These are phyloP conservation scores for Vanrija pseudolonga DNA, from an alignment of 1,284 basidiomycete species.

Conservation along the genomic window DNA sequence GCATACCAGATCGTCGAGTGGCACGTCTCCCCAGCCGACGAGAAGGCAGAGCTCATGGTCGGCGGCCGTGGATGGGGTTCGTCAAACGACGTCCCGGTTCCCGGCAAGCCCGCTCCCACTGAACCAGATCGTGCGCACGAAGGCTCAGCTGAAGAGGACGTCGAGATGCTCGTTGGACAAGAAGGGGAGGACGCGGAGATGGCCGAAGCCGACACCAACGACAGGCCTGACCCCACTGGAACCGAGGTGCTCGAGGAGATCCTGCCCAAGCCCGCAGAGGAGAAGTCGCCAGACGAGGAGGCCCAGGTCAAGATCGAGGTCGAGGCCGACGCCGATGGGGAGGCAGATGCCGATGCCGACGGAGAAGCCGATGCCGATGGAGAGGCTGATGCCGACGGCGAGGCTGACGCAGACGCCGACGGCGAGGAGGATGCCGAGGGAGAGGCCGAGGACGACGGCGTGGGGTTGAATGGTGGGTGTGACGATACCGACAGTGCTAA, in stretches of 20 bases:
- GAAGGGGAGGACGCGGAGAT: conserved; percentile 20
- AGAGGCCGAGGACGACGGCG: conserved; percentile 32
- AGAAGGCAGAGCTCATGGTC: conserved; percentile 63
- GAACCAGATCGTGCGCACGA: neutral
- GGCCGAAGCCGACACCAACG: conserved; percentile 19
- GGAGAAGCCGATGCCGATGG: conserved; percentile 16
- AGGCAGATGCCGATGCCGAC: conserved; percentile 25
- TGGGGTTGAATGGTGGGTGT: conserved; percentile 20
- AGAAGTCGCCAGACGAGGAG: conserved; percentile 21
- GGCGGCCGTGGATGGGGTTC: conserved; percentile 44
- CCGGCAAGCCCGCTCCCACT: conserved; percentile 16
- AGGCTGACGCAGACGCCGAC: conserved; percentile 3
- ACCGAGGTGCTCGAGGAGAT: conserved; percentile 39
- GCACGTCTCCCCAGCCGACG: conserved; percentile 70
- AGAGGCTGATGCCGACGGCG: conserved; percentile 11
- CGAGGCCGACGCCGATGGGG: conserved; percentile 28
- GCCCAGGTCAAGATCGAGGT: conserved; percentile 19
- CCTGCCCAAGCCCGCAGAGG: conserved; percentile 12
- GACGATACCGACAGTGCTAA: neutral
- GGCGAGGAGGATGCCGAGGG: conserved; percentile 25
- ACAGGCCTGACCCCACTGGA: conserved; percentile 18
- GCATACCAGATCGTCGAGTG: conserved; percentile 80
- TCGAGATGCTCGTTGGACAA: conserved; percentile 40
- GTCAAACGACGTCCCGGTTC: conserved; percentile 24
- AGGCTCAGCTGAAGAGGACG: conserved; percentile 34